These are phyloP conservation scores for Verticillium nubilum DNA, from an alignment of 2,329 filamentous ascomycete genomes.

Conservation along the genomic window DNA sequence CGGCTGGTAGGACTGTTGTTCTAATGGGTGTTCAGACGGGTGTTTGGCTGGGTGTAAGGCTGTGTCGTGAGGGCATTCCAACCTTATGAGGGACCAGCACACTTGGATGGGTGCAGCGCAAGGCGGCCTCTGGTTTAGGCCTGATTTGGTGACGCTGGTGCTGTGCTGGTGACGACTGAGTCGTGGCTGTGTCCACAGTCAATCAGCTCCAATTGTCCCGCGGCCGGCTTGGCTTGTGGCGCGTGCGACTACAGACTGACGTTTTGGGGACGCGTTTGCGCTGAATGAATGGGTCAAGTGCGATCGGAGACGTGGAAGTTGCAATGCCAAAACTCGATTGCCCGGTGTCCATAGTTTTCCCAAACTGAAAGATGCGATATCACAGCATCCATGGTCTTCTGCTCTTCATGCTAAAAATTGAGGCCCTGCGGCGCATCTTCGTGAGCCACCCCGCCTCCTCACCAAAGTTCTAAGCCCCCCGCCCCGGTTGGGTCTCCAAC, in stretches of 20 bases:
- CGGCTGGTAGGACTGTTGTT: conserved; percentile 4
- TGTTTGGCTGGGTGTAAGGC: conserved; percentile 7
- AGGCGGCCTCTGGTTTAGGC: background rate
- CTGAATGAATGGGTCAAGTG: background rate
- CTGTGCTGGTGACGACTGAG: conserved; percentile 9
- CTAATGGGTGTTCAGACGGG: conserved; percentile 1
- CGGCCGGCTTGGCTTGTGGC: conserved; percentile 5
- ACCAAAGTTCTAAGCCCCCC: too few species aligned
- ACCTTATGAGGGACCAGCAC: conserved; percentile 8
- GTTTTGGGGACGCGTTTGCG: background rate
- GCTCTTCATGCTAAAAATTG: too few species aligned
- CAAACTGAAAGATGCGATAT: too few species aligned
- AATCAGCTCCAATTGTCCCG: background rate
- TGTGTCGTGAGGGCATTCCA: conserved; percentile 11
- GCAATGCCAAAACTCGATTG: too few species aligned
- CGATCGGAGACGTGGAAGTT: background rate
- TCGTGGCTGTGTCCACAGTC: conserved; percentile 8
- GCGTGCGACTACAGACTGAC: background rate
- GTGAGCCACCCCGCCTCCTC: too few species aligned
- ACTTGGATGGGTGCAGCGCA: background rate
- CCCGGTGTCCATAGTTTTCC: too few species aligned
- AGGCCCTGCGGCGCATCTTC: too few species aligned
- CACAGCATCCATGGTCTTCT: too few species aligned
- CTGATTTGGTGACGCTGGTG: background rate
- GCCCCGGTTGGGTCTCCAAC: too few species aligned